These are phyloP conservation scores for Aphanomyces invadans DNA, from an alignment of 352 stramenopile species.

Conservation along the genomic window DNA sequence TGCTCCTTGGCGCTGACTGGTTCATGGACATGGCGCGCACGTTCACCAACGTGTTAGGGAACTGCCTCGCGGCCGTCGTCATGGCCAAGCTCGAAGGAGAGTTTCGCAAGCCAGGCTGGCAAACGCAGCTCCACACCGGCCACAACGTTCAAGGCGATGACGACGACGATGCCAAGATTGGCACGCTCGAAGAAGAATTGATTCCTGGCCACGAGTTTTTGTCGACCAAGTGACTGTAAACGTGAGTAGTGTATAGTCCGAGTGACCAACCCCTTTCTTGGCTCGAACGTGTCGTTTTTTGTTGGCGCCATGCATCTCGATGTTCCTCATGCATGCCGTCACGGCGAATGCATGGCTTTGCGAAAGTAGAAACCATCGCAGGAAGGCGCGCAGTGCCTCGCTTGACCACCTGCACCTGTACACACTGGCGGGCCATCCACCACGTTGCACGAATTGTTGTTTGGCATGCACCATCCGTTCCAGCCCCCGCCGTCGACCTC, in stretches of 20 bases:
- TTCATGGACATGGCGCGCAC: slow-evolving; percentile 54
- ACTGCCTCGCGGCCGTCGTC: slow-evolving; percentile 45
- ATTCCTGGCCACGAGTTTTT: background rate
- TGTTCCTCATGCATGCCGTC: no score
- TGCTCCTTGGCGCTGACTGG: slow-evolving; percentile 51
- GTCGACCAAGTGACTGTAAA: background rate
- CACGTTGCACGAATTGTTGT: no score
- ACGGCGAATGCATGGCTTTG: no score
- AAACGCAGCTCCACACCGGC: slow-evolving; percentile 14
- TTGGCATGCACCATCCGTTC: no score
- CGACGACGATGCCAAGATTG: background rate
- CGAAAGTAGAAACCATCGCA: no score
- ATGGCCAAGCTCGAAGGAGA: slow-evolving; percentile 60
- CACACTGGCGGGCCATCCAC: no score
- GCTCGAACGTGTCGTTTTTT: no score
- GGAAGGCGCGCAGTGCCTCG: no score
- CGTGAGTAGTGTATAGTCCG: background rate
- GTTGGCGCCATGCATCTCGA: no score
- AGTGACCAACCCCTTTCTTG: no score
- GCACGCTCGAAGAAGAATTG: background rate
- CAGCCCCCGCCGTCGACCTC: no score
- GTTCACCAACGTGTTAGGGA: slow-evolving; percentile 48
- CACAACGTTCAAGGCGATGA: background rate
- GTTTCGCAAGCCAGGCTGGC: slow-evolving; percentile 46
- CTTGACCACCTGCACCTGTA: no score